A percentile compares a stretch with the other conserved stretches of the same genome.
Conservation (phyloP, 2,329 filamentous ascomycete species). For the Nigrospora oryzae region DNA sequence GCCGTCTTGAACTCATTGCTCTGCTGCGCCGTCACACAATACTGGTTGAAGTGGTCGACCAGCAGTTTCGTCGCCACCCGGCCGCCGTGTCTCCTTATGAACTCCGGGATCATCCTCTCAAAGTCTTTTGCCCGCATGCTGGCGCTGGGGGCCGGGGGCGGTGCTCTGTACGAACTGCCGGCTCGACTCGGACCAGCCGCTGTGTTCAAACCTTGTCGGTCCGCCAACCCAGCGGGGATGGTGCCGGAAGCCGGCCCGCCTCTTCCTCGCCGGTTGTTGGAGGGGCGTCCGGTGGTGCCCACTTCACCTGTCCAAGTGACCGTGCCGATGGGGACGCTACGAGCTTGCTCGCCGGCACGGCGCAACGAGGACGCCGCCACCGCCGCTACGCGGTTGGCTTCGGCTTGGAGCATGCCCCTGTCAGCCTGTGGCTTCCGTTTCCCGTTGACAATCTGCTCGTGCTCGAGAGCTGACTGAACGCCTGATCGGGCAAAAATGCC, state of each 20-base stretch:
- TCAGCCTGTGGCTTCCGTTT: constrained; percentile 66
- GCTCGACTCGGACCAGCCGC: background rate
- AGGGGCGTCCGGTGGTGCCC: constrained; percentile 67
- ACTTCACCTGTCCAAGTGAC: constrained; percentile 91
- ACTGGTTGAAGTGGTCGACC: constrained; percentile 82
- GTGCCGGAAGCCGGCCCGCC: constrained; percentile 44
- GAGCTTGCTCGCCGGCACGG: constrained; percentile 63
- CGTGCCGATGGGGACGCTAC: constrained; percentile 67
- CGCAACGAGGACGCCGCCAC: constrained; percentile 70
- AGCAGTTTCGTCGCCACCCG: constrained; percentile 75
- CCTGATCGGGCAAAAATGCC: constrained; percentile 80
- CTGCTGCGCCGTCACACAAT: constrained; percentile 60
- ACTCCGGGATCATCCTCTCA: constrained; percentile 65
- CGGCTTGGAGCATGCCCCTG: constrained; percentile 67
- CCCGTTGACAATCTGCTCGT: constrained; percentile 82
- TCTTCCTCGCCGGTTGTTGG: constrained; percentile 36
- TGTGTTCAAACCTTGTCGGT: constrained; percentile 38
- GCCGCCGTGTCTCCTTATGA: constrained; percentile 70
- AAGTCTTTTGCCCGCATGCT: constrained; percentile 51
- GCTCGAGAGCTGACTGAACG: constrained; percentile 86
- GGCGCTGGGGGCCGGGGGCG: constrained; percentile 23
- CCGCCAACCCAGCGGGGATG: constrained; percentile 48
- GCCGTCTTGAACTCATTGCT: constrained; percentile 77
- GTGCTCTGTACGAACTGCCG: constrained; percentile 10
- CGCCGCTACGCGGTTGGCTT: constrained; percentile 72